Evolutionary conservation across 2,329 filamentous ascomycete genomes (phyloP).

Genomic region (Curvularia sp.): DNA sequence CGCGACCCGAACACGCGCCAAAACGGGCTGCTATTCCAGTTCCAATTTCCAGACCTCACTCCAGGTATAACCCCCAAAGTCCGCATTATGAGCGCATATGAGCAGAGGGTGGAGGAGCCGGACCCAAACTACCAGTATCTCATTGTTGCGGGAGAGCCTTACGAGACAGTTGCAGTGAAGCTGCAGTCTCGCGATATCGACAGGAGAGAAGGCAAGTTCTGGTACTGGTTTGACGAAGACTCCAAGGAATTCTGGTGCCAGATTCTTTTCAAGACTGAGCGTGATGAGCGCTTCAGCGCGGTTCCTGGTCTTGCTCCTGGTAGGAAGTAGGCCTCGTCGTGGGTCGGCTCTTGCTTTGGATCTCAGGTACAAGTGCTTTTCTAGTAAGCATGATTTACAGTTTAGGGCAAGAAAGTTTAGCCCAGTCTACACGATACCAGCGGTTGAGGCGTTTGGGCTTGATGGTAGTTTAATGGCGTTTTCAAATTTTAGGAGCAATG

Average conservation of each 20-base stretch:
- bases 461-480: constrained; percentile 13
- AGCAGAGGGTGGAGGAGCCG: constrained; percentile 90
- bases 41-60: constrained; percentile 92
- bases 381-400: not conserved
- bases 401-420: not conserved
- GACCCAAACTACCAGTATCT: constrained; percentile 96
- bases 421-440: not conserved
- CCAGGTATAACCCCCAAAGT: constrained; percentile 79
- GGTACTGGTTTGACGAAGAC: constrained; percentile 94
- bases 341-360: not conserved
- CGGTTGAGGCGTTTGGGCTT: not conserved
- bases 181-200: constrained; percentile 93
- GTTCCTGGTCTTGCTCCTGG: constrained; percentile 68
- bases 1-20: constrained; percentile 88
- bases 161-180: constrained; percentile 97
- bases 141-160: constrained; percentile 92
- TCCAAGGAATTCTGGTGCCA: constrained; percentile 98
- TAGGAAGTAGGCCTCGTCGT: constrained; percentile 15
- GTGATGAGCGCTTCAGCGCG: constrained; percentile 83
- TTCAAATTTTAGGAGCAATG: constrained; percentile 6
- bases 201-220: constrained; percentile 84
- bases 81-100: constrained; percentile 96
- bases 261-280: constrained; percentile 97
- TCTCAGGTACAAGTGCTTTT: not conserved
- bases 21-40: constrained; percentile 90